Conservation (phyloP, 2,329 filamentous ascomycete species). For the Aspergillus ibericus region DNA sequence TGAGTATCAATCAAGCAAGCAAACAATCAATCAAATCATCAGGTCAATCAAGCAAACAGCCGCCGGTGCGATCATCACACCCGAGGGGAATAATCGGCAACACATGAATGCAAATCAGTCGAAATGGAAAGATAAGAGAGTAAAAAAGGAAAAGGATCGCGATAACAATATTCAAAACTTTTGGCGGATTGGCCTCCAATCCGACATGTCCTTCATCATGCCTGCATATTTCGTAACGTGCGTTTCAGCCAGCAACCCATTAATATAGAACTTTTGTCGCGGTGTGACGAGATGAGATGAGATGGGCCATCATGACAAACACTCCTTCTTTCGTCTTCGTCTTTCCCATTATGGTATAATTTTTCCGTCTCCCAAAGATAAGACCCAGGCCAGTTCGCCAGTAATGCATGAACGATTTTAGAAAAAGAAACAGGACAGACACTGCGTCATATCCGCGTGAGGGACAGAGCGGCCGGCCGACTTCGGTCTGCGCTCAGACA, state of each 20-base stretch:
- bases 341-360: constrained; percentile 18
- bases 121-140: not conserved
- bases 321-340: constrained; percentile 6
- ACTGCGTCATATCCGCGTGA: not conserved
- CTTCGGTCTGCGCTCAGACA: not conserved
- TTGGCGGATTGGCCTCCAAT: constrained; percentile 10
- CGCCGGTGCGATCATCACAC: constrained; percentile 17
- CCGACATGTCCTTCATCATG: constrained; percentile 12
- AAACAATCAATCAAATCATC: constrained; percentile 13
- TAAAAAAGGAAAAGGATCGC: not conserved
- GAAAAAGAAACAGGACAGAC: constrained; percentile 6
- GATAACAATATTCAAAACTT: constrained; percentile 1
- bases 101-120: not conserved
- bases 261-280: constrained; percentile 7
- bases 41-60: constrained; percentile 5
- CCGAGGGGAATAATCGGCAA: constrained; percentile 13
- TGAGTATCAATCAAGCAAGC: constrained; percentile 4
- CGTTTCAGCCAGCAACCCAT: constrained; percentile 15
- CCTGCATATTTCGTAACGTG: constrained; percentile 18
- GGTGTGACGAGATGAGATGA: not conserved
- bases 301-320: not conserved
- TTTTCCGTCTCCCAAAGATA: constrained; percentile 17
- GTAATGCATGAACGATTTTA: constrained; percentile 22
- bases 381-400: constrained; percentile 25
- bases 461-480: not conserved